Evolutionary conservation across 495 filamentous ascomycete species (phyloP).

Genomic region (Bacidia gigantensis): DNA sequence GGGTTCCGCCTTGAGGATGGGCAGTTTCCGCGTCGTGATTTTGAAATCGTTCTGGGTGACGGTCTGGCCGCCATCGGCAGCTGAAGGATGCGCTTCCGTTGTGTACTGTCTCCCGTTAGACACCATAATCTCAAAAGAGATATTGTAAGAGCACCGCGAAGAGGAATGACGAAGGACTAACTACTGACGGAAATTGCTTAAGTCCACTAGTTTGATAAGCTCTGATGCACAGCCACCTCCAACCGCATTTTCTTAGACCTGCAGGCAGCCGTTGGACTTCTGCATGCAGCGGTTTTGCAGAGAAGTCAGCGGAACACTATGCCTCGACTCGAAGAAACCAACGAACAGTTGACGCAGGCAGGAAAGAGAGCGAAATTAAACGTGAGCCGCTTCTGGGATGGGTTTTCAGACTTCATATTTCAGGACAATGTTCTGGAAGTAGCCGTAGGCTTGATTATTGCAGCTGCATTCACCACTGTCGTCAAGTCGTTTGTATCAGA

Average conservation of each 20-base stretch:
- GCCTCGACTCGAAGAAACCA: slow-evolving; percentile 14
- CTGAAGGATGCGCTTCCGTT: slow-evolving; percentile 5
- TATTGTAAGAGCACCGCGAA: not conserved
- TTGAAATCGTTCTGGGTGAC: slow-evolving; percentile 47
- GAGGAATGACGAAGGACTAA: not conserved
- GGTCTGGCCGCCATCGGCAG: slow-evolving; percentile 16
- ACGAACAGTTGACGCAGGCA: slow-evolving; percentile 14
- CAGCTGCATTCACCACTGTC: slow-evolving; percentile 56
- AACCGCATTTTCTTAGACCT: no score
- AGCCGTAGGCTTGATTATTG: slow-evolving; percentile 61
- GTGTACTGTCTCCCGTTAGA: slow-evolving; percentile 1
- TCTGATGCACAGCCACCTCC: not conserved
- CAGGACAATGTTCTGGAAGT: slow-evolving; percentile 66
- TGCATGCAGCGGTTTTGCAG: not conserved
- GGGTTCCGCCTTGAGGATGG: slow-evolving; percentile 79
- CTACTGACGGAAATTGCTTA: not conserved
- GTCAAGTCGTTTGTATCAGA: slow-evolving; percentile 62
- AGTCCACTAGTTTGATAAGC: not conserved
- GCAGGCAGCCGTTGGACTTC: not conserved
- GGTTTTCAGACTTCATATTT: slow-evolving; percentile 58
- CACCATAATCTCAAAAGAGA: no score
- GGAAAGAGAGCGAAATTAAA: slow-evolving; percentile 28
- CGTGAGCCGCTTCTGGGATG: slow-evolving; percentile 36
- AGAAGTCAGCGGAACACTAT: slow-evolving; percentile 1
- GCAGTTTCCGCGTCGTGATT: slow-evolving; percentile 69